Evolutionary conservation across 148 eudicot species (phyloP).

Genomic region (Mesembryanthemum crystallinum): DNA sequence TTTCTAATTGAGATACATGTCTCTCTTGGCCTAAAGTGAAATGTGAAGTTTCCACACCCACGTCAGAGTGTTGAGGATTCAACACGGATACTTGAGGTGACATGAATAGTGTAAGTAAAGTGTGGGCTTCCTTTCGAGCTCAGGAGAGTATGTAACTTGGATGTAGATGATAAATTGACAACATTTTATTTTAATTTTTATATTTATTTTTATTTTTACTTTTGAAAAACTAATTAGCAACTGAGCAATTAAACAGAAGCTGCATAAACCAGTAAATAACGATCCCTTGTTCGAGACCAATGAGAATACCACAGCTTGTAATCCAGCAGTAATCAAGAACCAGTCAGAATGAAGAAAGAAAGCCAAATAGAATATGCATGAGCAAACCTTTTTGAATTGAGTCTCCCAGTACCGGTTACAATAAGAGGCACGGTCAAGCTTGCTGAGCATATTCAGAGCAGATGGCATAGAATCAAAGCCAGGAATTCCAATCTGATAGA

Average conservation of each 20-base stretch:
- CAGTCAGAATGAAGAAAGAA: background rate
- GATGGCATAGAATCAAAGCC: conserved; percentile 99
- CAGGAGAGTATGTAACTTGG: background rate
- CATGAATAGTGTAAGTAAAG: too few relatives aligned
- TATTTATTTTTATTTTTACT: background rate
- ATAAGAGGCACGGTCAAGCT: conserved; percentile 94
- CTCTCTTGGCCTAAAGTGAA: too few relatives aligned
- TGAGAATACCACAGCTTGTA: background rate
- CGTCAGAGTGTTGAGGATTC: too few relatives aligned
- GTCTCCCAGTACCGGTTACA: conserved; percentile 96
- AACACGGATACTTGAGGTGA: too few relatives aligned
- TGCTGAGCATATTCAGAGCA: conserved; percentile 89
- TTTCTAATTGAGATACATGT: too few relatives aligned
- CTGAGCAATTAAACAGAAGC: background rate
- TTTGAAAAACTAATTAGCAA: background rate
- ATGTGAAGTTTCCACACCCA: too few relatives aligned
- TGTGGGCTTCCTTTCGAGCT: background rate
- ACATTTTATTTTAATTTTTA: background rate
- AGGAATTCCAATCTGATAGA: conserved; percentile 88
- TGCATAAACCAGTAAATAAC: background rate
- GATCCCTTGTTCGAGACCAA: background rate
- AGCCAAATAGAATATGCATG: conserved; percentile 7
- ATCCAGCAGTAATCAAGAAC: background rate
- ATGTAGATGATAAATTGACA: background rate
- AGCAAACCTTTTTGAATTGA: conserved; percentile 83